Conservation (phyloP, 225 moss, liverwort and hornwort species). For the Climacium dendroides region DNA sequence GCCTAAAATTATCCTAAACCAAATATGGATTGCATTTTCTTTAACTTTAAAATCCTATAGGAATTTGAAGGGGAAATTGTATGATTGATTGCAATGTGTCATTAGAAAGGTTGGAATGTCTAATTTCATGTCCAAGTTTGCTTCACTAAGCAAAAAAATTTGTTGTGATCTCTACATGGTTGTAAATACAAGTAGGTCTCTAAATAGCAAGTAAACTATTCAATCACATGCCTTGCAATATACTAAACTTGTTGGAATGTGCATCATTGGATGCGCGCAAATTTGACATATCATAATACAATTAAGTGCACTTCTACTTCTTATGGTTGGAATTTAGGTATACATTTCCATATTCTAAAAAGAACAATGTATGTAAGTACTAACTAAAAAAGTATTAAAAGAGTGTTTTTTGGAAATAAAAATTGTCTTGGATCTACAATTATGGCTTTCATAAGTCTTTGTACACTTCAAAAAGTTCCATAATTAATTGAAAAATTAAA, state of each 20-base stretch:
- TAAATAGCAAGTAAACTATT: not conserved
- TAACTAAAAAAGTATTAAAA: no score
- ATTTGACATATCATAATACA: not conserved
- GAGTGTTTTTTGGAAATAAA: not conserved
- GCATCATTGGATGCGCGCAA: accelerated
- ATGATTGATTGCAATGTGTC: not conserved
- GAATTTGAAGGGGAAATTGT: not conserved
- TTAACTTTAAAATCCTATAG: accelerated
- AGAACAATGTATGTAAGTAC: accelerated
- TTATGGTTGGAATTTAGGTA: accelerated
- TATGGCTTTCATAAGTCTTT: not conserved
- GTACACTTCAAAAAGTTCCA: not conserved
- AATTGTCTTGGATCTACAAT: accelerated
- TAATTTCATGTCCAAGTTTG: not conserved
- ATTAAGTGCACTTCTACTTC: not conserved
- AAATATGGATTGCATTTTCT: not conserved
- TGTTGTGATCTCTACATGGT: not conserved
- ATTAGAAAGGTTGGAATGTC: not conserved
- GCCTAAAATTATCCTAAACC: not conserved
- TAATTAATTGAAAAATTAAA: not conserved
- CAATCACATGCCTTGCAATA: no score
- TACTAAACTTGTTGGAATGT: not conserved
- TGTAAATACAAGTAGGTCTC: accelerated
- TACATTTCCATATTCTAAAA: not conserved
- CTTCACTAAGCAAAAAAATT: accelerated